Base-by-base conservation (phyloP, 2,329 filamentous ascomycete species). In the Claviceps citrina region DNA sequence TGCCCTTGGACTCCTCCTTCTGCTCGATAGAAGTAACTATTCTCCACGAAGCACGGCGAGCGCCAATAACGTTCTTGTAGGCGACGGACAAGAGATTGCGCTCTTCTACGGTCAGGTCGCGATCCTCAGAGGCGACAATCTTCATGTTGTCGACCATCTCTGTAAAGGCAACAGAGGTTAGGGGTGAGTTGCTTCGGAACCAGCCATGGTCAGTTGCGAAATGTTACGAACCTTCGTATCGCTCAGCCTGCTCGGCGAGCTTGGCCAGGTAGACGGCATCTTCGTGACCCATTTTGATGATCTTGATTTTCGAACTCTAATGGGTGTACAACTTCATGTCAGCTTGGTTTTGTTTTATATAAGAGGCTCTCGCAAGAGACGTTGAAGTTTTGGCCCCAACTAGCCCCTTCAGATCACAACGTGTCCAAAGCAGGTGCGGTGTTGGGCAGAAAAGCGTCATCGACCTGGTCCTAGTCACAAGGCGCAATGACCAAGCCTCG, bases 81-180 rank as follows among this genome's bases (percentile, higher is more conserved):
- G 87, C 87, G 62, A 95, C 87, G 45, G 86, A 94, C 47, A 95
- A 78, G 50, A 95, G 84, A 71, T 95, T 95, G 64, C 87, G 84
- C 77, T 95, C 87, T 70, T 95, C 89, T 53, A 95, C 86, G 49
- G 79, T 81, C 55, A 86, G 74, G 59, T 86, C 81, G 56, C 73
- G 78, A 61, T 84, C 77, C 62, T 89, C 84, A 53, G 83, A 87
- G 57, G 89, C 89, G 58, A 95, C 89, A 54, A 84, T 79, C 80
- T 95, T 96, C 89, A 96, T 96, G 78, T 95, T 94, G 75, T 94
- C 86, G 54, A 96, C 89, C 89, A 96, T 95, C 71, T 95, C 89
- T 95, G 66, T 43, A 41, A 3, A 31, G 50, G 36, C 35, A 16
- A 38, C 31, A 31, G 42, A 34, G 10, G 49, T 58, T 47, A 57